Percentiles rank a stretch among this genome's conserved stretches.
phyloP scores from a whole-genome alignment of 768 basidiomycete species.

The Serendipita vermifera region DNA sequence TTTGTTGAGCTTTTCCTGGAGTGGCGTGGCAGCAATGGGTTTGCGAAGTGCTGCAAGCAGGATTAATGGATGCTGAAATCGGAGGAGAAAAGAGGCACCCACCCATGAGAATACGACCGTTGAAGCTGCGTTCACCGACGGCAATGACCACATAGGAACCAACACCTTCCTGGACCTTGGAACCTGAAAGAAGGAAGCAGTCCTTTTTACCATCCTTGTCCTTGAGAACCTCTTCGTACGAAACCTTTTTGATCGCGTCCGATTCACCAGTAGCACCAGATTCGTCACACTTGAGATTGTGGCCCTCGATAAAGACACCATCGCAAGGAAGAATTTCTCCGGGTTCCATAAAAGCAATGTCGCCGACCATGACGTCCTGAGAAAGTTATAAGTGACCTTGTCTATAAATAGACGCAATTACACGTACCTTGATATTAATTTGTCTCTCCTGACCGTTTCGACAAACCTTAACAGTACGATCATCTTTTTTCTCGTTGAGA shows the following conservation, averaged over 20 bases:
- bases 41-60: slow-evolving; percentile 76
- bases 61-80: too few relatives aligned
- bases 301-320: slow-evolving; percentile 82
- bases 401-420: too few relatives aligned
- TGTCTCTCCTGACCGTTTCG: slow-evolving; percentile 56
- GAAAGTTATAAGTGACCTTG: too few relatives aligned
- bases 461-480: slow-evolving; percentile 76
- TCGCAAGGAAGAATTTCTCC: slow-evolving; percentile 96
- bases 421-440: slow-evolving; percentile 63
- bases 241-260: slow-evolving; percentile 80
- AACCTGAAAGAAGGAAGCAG: slow-evolving; percentile 84
- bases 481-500: slow-evolving; percentile 91
- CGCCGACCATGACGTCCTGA: slow-evolving; percentile 86
- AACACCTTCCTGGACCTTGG: slow-evolving; percentile 89
- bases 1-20: slow-evolving; percentile 83
- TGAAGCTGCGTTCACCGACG: slow-evolving; percentile 85
- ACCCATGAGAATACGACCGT: slow-evolving; percentile 98
- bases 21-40: slow-evolving; percentile 78
- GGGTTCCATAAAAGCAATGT: slow-evolving; percentile 85
- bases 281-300: slow-evolving; percentile 93
- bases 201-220: slow-evolving; percentile 49
- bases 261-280: slow-evolving; percentile 94
- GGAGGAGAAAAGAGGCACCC: slow-evolving; percentile 23
- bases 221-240: slow-evolving; percentile 59
- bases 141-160: slow-evolving; percentile 87